Evolutionary conservation across 441 rosid genomes (phyloP).

Genomic region (Adansonia grandidieri): DNA sequence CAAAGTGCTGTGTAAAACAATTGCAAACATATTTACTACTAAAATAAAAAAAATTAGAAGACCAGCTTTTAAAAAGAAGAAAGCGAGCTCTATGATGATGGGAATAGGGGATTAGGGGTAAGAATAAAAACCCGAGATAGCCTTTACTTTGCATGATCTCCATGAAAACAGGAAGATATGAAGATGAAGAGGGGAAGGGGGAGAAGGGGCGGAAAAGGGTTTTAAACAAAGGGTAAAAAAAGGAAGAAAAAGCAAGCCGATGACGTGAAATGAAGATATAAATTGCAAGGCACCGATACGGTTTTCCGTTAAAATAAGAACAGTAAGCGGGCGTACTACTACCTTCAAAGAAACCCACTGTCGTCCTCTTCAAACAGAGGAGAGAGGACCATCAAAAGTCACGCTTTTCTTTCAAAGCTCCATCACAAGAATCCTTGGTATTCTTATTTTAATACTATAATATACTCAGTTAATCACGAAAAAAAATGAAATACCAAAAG

Average conservation of each 20-base stretch:
- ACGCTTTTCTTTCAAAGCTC: background rate
- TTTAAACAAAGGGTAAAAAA: background rate
- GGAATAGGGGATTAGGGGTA: no score
- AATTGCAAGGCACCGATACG: slow-evolving; percentile 22
- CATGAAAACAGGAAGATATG: background rate
- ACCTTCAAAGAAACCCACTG: slow-evolving; percentile 23
- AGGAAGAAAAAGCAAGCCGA: background rate
- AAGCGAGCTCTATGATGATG: no score
- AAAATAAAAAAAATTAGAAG: background rate
- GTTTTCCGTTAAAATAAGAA: slow-evolving; percentile 46
- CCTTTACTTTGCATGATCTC: background rate
- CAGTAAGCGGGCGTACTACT: slow-evolving; percentile 35
- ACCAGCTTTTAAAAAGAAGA: background rate
- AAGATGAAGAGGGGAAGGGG: no score
- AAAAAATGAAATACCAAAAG: no score
- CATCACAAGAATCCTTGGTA: no score
- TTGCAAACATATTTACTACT: background rate
- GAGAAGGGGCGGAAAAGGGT: background rate
- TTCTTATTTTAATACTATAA: no score
- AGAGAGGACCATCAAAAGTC: slow-evolving; percentile 46
- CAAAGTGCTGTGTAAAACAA: background rate
- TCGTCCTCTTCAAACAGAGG: slow-evolving; percentile 31
- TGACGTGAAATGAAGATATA: slow-evolving; percentile 12
- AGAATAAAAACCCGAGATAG: background rate
- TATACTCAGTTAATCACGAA: no score